Conservation (phyloP, 306 rosid species). For the Bauhinia variegata region DNA sequence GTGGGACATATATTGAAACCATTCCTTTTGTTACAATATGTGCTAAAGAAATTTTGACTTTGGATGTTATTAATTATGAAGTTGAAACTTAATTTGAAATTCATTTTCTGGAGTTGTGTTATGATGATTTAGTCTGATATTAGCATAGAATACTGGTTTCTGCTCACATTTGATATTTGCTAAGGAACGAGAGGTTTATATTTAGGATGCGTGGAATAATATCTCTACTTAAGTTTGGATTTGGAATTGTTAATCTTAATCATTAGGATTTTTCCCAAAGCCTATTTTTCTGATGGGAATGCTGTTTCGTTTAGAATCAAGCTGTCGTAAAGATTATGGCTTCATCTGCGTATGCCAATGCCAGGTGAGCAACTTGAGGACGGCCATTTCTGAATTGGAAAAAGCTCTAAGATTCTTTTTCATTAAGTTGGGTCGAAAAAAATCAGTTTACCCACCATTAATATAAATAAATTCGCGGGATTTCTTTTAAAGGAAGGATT, state of each 20-base stretch:
- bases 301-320: not conserved
- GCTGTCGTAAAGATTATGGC: too few relatives aligned
- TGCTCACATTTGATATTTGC: too few relatives aligned
- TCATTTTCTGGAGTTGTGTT: slow-evolving; percentile 21
- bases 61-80: slow-evolving; percentile 42
- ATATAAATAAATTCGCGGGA: too few relatives aligned
- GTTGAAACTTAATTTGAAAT: slow-evolving; percentile 37
- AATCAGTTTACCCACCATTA: too few relatives aligned
- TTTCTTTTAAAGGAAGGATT: too few relatives aligned
- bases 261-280: not conserved
- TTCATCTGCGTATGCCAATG: too few relatives aligned
- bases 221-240: too few relatives aligned
- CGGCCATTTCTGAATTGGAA: too few relatives aligned
- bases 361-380: too few relatives aligned
- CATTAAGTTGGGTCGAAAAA: not conserved
- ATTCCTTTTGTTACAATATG: slow-evolving; percentile 30
- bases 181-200: too few relatives aligned
- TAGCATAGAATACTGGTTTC: not conserved
- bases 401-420: not conserved
- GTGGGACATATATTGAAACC: slow-evolving; percentile 2
- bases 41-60: slow-evolving; percentile 60
- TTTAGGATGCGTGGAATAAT: too few relatives aligned
- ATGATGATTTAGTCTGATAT: not conserved
- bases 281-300: not conserved
- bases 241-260: not conserved